Percentiles rank a stretch among this genome's conserved stretches.
Conservation (phyloP, 139 green algal species). For the Asterochloris erici region DNA sequence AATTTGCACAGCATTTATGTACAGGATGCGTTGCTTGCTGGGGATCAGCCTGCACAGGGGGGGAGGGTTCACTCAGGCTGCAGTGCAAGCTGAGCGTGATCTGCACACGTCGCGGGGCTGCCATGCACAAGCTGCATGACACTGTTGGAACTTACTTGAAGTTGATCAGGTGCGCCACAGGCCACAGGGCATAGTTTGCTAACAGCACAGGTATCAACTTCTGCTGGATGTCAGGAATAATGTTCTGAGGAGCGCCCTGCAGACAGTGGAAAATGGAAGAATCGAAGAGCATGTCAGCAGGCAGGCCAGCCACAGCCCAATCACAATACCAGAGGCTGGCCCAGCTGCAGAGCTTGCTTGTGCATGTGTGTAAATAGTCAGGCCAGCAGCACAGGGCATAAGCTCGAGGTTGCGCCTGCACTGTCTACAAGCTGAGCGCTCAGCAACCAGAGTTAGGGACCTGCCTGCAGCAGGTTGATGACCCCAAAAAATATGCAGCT, state of each 20-base stretch:
- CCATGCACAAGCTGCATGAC: too few relatives aligned
- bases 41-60: neutral
- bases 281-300: too few relatives aligned
- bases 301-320: too few relatives aligned
- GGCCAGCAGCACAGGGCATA: too few relatives aligned
- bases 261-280: neutral
- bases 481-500: constrained; percentile 38
- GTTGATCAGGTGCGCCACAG: constrained; percentile 44
- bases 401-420: too few relatives aligned
- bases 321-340: too few relatives aligned
- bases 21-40: constrained; percentile 64
- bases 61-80: neutral
- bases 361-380: too few relatives aligned
- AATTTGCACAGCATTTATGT: constrained; percentile 61
- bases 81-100: neutral
- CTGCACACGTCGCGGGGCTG: too few relatives aligned
- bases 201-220: constrained; percentile 43
- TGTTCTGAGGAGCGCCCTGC: constrained; percentile 24
- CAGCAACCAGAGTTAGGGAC: constrained; percentile 23
- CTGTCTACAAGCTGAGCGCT: neutral
- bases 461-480: constrained; percentile 28
- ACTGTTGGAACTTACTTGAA: constrained; percentile 33
- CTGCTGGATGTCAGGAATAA: constrained; percentile 23
- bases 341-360: too few relatives aligned
- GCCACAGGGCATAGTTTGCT: constrained; percentile 44